These are phyloP conservation scores for Setaria viridis DNA, from an alignment of 202 grass and related monocot species.

Conservation along the genomic window DNA sequence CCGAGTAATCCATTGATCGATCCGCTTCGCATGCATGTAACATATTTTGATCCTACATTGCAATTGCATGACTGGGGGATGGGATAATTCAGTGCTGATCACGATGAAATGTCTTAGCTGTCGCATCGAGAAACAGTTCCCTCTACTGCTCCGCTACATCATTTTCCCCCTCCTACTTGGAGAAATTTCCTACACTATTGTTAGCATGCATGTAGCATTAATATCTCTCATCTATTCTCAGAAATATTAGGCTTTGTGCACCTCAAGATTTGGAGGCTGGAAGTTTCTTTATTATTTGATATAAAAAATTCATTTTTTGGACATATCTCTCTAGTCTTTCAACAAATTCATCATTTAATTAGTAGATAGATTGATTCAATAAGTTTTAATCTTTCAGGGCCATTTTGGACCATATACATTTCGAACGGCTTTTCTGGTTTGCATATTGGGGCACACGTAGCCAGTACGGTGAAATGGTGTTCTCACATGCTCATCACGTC, in stretches of 20 bases:
- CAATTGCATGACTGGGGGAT: background rate
- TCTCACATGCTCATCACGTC: too few species aligned
- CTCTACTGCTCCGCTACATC: background rate
- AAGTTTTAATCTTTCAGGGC: too few species aligned
- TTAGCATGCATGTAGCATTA: background rate
- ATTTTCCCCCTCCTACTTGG: background rate
- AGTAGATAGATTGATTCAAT: too few species aligned
- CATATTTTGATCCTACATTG: background rate
- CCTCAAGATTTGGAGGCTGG: too few species aligned
- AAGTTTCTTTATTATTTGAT: too few species aligned
- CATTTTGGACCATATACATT: too few species aligned
- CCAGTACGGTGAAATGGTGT: too few species aligned
- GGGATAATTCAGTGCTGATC: background rate
- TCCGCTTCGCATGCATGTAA: background rate
- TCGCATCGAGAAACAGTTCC: background rate
- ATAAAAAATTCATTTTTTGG: too few species aligned
- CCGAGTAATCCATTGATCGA: background rate
- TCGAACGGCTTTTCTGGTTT: too few species aligned
- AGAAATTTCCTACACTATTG: background rate
- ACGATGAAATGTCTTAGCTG: background rate
- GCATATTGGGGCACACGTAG: too few species aligned
- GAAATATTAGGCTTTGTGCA: background rate
- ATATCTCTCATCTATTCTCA: background rate
- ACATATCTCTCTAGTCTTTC: too few species aligned
- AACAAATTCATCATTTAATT: too few species aligned